These are phyloP conservation scores for Microcera coccophila DNA, from an alignment of 2,329 filamentous ascomycete species.

Conservation along the genomic window DNA sequence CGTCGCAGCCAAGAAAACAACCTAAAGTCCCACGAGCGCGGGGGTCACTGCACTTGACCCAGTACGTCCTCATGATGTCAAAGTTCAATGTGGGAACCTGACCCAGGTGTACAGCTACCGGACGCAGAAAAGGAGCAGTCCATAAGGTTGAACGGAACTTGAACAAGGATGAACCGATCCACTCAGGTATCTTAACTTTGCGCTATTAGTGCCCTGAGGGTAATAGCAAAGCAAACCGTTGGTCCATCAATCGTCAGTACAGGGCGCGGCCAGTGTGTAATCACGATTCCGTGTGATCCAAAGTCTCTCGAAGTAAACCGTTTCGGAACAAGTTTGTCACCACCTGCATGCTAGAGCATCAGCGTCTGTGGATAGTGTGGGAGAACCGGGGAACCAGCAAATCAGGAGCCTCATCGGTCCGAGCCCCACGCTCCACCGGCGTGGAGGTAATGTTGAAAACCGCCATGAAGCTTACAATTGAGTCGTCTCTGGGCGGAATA, in stretches of 20 bases:
- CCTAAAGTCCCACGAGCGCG: neutral
- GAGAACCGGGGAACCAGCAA: conserved; percentile 24
- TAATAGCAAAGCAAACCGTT: neutral
- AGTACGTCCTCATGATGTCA: conserved; percentile 1
- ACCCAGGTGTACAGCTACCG: neutral
- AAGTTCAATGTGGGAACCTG: neutral
- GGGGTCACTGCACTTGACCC: neutral
- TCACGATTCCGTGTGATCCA: conserved; percentile 7
- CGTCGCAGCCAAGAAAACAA: neutral
- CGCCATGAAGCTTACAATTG: neutral
- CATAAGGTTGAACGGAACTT: neutral
- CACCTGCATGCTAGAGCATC: conserved; percentile 23
- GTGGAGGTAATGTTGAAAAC: conserved; percentile 18
- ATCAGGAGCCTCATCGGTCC: conserved; percentile 19
- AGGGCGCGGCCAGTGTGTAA: conserved; percentile 13
- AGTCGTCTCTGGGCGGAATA: neutral
- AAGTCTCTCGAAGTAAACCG: conserved; percentile 20
- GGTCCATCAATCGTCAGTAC: conserved; percentile 10
- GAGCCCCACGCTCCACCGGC: conserved; percentile 28
- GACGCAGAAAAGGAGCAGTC: neutral
- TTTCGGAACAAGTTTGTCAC: conserved; percentile 30
- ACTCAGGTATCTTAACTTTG: neutral
- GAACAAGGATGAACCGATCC: neutral
- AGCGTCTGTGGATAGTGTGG: conserved; percentile 29
- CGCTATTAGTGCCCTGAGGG: neutral